A percentile compares a stretch with the other conserved stretches of the same genome.
Conservation (phyloP, 2,329 filamentous ascomycete genomes). For the Aspergillus sp. region DNA sequence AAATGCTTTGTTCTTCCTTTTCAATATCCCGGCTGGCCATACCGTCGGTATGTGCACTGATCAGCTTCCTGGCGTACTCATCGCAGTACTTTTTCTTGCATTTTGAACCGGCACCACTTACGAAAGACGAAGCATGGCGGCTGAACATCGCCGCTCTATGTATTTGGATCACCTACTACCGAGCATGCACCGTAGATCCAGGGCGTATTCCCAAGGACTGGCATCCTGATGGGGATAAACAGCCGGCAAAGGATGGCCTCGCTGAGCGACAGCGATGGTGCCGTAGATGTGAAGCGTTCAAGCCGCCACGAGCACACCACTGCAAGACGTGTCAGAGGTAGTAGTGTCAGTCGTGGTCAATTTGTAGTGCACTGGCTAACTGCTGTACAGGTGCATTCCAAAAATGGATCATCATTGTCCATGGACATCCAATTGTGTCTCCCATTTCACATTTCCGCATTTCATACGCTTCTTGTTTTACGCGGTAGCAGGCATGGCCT, state of each 20-base stretch:
- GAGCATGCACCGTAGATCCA: conserved; percentile 59
- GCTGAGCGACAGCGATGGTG: conserved; percentile 52
- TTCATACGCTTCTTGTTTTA: conserved; percentile 64
- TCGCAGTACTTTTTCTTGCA: conserved; percentile 58
- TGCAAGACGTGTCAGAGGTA: conserved; percentile 62
- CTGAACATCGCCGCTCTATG: conserved; percentile 56
- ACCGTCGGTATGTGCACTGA: conserved; percentile 53
- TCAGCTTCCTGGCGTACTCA: conserved; percentile 57
- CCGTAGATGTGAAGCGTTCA: conserved; percentile 58
- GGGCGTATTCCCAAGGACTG: conserved; percentile 52
- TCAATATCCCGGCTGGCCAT: conserved; percentile 47
- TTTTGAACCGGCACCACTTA: conserved; percentile 54
- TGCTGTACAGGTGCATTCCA: conserved; percentile 52
- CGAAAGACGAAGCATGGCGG: conserved; percentile 46
- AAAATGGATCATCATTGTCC: conserved; percentile 68
- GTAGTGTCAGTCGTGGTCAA: neutral
- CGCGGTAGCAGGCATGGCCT: conserved; percentile 55
- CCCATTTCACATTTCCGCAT: conserved; percentile 63
- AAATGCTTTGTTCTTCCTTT: conserved; percentile 23
- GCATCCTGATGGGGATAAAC: conserved; percentile 18
- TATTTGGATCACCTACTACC: conserved; percentile 58
- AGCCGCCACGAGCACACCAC: conserved; percentile 63
- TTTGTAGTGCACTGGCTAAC: neutral
- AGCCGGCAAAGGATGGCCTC: conserved; percentile 18
- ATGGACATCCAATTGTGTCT: conserved; percentile 66